Evolutionary conservation across 306 rosid species (phyloP).

Genomic region (Biancaea sappan): DNA sequence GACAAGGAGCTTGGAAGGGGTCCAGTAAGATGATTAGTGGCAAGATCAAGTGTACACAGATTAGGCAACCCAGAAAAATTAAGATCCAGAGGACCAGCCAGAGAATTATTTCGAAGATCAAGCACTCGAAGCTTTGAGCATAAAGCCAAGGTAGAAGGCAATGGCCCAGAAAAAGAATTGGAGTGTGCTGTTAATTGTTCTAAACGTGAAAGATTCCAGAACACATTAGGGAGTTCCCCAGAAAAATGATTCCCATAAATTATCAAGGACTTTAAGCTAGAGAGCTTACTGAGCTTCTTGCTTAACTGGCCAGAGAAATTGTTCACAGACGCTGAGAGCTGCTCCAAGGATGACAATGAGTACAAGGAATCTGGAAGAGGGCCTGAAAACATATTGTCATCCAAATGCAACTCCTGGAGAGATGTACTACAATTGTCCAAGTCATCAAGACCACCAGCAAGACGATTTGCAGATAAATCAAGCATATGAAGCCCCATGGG

Average conservation of each 20-base stretch:
- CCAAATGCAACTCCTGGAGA: conserved; percentile 48
- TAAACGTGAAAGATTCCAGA: conserved; percentile 45
- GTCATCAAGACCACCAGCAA: conserved; percentile 49
- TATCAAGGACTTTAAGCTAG: conserved; percentile 43
- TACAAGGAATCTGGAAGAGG: conserved; percentile 50
- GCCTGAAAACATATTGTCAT: conserved; percentile 45
- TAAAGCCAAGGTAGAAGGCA: conserved; percentile 51
- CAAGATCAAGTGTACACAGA: conserved; percentile 52
- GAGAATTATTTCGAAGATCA: conserved; percentile 55
- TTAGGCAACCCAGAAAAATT: conserved; percentile 48
- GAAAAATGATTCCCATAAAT: conserved; percentile 48
- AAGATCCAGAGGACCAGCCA: conserved; percentile 39
- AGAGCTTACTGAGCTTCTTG: conserved; percentile 56
- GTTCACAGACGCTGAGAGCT: conserved; percentile 50
- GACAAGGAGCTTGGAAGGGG: conserved; percentile 48
- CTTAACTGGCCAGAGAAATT: conserved; percentile 51
- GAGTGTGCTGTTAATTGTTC: conserved; percentile 49
- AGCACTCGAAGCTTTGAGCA: conserved; percentile 56
- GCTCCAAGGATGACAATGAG: conserved; percentile 47
- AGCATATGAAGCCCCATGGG: conserved; percentile 44
- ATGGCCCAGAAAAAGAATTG: conserved; percentile 49
- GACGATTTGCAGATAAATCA: conserved; percentile 47
- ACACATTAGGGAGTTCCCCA: conserved; percentile 58
- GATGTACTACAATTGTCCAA: conserved; percentile 47
- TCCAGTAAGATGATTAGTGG: conserved; percentile 49